These are phyloP conservation scores for Carex pumila DNA, from an alignment of 176 grass and related monocot species.

Conservation along the genomic window DNA sequence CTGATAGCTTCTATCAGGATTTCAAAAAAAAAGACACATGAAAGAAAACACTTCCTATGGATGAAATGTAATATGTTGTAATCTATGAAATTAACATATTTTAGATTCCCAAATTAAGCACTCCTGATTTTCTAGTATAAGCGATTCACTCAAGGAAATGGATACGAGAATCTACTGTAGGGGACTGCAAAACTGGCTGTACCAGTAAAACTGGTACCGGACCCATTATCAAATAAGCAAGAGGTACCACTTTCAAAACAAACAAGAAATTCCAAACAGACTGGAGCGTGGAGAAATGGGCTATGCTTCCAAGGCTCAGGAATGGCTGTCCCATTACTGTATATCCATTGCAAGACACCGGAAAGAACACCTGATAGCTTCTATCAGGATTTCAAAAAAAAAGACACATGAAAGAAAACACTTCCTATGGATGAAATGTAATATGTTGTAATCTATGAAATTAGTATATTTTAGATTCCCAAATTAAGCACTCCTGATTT, in stretches of 20 bases:
- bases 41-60: neutral
- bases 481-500: neutral
- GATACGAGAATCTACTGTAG: neutral
- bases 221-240: neutral
- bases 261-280: neutral
- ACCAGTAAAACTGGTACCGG: neutral
- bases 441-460: neutral
- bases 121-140: neutral
- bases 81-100: neutral
- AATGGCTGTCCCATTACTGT: too few relatives aligned
- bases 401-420: neutral
- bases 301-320: too few relatives aligned
- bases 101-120: neutral
- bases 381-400: too few relatives aligned
- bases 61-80: neutral
- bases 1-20: too few relatives aligned
- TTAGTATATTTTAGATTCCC: neutral
- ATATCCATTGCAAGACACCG: too few relatives aligned
- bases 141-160: neutral
- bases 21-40: too few relatives aligned
- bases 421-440: neutral
- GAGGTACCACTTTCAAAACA: neutral
- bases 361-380: too few relatives aligned
- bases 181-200: neutral
- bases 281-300: neutral